Conservation (phyloP, 495 filamentous ascomycete species). For the Talaromyces stipitatus region DNA sequence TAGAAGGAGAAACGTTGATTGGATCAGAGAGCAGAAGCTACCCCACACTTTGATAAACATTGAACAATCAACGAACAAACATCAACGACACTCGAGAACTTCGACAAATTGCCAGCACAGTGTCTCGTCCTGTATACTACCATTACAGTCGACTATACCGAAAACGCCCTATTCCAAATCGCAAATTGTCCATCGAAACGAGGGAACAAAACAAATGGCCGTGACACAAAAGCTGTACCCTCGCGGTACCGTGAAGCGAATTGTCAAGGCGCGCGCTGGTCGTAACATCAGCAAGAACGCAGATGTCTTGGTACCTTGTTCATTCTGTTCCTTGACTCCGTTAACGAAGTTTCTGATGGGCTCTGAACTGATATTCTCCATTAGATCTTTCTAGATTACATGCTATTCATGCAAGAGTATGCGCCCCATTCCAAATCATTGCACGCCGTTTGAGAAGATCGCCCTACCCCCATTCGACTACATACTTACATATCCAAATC, state of each 20-base stretch:
- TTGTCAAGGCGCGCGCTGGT: conserved; percentile 82
- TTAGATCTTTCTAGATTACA: conserved; percentile 87
- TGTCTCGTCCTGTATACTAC: not conserved
- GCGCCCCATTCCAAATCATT: conserved; percentile 8
- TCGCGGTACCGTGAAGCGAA: conserved; percentile 74
- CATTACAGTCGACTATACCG: not conserved
- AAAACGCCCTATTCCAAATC: not conserved
- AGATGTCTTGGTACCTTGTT: conserved; percentile 65
- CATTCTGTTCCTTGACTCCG: not conserved
- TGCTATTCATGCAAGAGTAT: conserved; percentile 84
- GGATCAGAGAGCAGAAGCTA: not conserved
- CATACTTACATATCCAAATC: conserved; percentile 6
- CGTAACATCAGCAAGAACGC: conserved; percentile 75
- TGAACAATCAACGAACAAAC: not conserved
- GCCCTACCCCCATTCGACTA: too few relatives aligned
- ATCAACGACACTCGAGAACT: not conserved
- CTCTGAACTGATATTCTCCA: conserved; percentile 9
- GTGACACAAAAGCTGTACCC: conserved; percentile 71
- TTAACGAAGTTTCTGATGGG: not conserved
- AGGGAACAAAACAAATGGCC: conserved; percentile 25
- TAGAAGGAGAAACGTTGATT: not conserved
- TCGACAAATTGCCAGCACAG: not conserved
- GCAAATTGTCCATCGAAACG: not conserved
- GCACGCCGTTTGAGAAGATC: too few relatives aligned
- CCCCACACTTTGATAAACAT: not conserved